A percentile compares a stretch with the other conserved stretches of the same genome.
Conservation (phyloP, 306 rosid genomes). For the Cotoneaster glaucophyllus region DNA sequence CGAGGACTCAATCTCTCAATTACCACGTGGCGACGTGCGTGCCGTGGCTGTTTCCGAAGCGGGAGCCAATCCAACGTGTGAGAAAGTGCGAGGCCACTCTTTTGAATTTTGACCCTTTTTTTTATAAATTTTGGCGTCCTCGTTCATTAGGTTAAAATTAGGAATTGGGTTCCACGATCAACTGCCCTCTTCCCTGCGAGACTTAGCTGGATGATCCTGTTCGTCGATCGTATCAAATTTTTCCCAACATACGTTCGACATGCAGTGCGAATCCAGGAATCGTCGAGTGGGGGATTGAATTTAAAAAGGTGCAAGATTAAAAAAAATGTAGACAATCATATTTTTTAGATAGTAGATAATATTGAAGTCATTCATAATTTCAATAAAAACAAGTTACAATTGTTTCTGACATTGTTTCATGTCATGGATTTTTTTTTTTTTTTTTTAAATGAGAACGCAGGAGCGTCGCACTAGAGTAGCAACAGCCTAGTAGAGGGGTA, state of each 20-base stretch:
- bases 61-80: background rate
- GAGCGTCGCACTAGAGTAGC: too few species aligned
- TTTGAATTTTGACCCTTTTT: background rate
- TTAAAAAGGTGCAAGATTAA: too few species aligned
- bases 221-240: background rate
- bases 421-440: too few species aligned
- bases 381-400: too few species aligned
- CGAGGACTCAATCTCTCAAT: slow-evolving; percentile 13
- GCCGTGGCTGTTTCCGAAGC: background rate
- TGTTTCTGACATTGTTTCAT: too few species aligned
- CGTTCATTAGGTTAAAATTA: background rate
- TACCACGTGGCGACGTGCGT: slow-evolving; percentile 14
- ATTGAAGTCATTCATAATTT: too few species aligned
- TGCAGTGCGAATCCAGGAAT: too few species aligned
- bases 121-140: background rate
- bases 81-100: background rate
- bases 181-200: background rate
- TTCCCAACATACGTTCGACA: background rate
- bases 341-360: too few species aligned
- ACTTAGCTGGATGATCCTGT: background rate
- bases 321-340: too few species aligned
- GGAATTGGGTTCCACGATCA: background rate
- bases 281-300: too few species aligned
- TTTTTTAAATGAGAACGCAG: too few species aligned
- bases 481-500: too few species aligned